Base-by-base conservation (phyloP, 345 rosid genomes). In the Arabis hirsuta region DNA sequence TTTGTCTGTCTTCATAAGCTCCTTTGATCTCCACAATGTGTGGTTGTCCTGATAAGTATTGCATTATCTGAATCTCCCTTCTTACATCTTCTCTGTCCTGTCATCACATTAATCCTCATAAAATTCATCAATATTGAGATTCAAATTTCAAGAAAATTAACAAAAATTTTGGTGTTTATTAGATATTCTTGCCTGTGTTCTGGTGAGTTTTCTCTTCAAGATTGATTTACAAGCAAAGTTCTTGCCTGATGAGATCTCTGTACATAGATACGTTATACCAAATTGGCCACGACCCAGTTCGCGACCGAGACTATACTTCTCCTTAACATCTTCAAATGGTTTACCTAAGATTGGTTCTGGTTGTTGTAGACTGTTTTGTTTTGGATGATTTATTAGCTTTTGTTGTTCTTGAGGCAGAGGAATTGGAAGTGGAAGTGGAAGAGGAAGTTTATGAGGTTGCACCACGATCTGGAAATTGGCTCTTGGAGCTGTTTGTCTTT, bases 261-360 rank as follows among this genome's bases (percentile, higher is more conserved):
- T 81, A 76, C 96, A 91, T 11, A 82, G 42, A 65, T 89, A 91
- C 6, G 94, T 89, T 29, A 89, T 84, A 39, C 97, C 96, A 67
- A 87, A 89, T 20, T 87, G 96, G 62, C 97, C 97, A 61, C 96
- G 85, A 55, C 97, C 97, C 69, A 91, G 61, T 78, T 89, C 94
- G 24, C 81, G 85, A 3, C 96, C 89, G 0, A 91, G 73, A 1
- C 80, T 80, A 53, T 84, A 91, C 73, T 53, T 69, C 45, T 75
- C 77, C 77, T 48, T 87, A 62, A 91, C 73, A 62, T 91, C 94
- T 31, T 87, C 96, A 69, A 86, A 85, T 19, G 91, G 87, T 54
- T 85, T 86, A 0, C 86, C 96, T n/a, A 89, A 81, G 27, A 91
- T 81, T 9, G 86, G 77, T 4, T 82, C 85, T 26, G 82, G 73